A percentile compares a stretch with the other conserved stretches of the same genome.
Evolutionary conservation across 1,284 basidiomycete genomes (phyloP).

Genomic region (Ceratobasidium sp.): DNA sequence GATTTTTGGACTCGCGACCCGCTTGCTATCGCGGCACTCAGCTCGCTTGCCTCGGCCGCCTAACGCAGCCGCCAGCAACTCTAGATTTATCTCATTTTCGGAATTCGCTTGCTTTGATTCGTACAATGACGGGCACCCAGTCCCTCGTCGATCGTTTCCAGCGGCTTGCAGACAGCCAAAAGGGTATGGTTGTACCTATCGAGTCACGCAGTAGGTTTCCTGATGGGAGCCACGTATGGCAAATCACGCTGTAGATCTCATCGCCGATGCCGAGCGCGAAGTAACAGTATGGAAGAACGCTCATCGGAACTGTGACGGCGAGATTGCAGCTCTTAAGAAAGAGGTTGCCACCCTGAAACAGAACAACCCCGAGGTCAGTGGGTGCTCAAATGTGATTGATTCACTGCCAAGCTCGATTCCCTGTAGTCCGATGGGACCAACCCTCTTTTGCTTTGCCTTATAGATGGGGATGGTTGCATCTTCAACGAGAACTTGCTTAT

Average conservation of each 20-base stretch:
- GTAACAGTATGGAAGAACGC: slow-evolving; percentile 36
- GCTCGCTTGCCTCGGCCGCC: background rate
- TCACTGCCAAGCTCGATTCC: slow-evolving; percentile 3
- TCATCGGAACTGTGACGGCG: background rate
- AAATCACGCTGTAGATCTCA: slow-evolving; percentile 10
- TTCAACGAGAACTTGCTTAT: slow-evolving; percentile 58
- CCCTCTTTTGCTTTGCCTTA: slow-evolving; percentile 62
- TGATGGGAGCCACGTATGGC: background rate
- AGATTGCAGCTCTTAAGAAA: slow-evolving; percentile 16
- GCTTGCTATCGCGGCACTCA: background rate
- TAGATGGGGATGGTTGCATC: slow-evolving; percentile 72
- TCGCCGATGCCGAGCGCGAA: slow-evolving; percentile 35
- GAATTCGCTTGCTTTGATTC: background rate
- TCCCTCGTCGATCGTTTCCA: slow-evolving; percentile 22
- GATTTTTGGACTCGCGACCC: background rate
- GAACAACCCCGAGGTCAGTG: slow-evolving; percentile 7
- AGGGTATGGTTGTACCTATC: background rate
- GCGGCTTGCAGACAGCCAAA: slow-evolving; percentile 19
- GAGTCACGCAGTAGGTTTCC: background rate
- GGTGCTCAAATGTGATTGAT: background rate
- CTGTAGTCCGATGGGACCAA: slow-evolving; percentile 54
- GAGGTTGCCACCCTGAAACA: slow-evolving; percentile 28
- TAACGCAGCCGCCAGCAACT: background rate
- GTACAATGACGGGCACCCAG: slow-evolving; percentile 12
- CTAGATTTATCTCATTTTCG: background rate